Conservation (phyloP, 495 filamentous ascomycete genomes). For the Penicillium bialowiezense region DNA sequence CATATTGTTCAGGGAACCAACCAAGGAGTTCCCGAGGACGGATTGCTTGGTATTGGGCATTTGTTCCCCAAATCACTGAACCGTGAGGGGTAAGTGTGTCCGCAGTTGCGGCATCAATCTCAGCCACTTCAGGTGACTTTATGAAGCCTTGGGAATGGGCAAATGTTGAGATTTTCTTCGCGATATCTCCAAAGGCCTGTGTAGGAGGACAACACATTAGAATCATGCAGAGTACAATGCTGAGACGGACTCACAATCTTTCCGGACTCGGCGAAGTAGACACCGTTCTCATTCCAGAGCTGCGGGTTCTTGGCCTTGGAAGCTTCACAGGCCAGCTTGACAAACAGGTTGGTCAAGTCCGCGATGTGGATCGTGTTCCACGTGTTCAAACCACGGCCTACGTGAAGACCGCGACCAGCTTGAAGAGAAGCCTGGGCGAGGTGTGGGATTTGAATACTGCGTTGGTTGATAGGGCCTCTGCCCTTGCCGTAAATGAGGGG, state of each 20-base stretch:
- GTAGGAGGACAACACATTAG: neutral
- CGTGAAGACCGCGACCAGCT: conserved; percentile 51
- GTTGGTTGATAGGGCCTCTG: conserved; percentile 57
- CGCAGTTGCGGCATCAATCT: conserved; percentile 15
- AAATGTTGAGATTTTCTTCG: conserved; percentile 48
- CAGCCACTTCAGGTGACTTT: conserved; percentile 39
- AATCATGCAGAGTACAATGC: neutral
- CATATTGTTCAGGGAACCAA: conserved; percentile 7
- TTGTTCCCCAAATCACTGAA: conserved; percentile 36
- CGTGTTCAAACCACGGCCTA: conserved; percentile 49
- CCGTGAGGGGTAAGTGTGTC: conserved; percentile 16
- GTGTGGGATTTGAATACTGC: conserved; percentile 55
- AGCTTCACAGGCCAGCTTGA: conserved; percentile 52
- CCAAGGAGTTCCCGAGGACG: conserved; percentile 15
- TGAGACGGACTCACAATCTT: conserved; percentile 35
- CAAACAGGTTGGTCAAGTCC: conserved; percentile 56
- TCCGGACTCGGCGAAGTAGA: conserved; percentile 62
- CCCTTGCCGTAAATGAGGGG: conserved; percentile 67
- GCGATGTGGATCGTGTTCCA: conserved; percentile 65
- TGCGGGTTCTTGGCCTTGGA: conserved; percentile 39
- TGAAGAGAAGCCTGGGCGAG: conserved; percentile 49
- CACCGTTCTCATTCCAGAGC: conserved; percentile 59
- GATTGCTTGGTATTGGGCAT: conserved; percentile 9
- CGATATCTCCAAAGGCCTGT: conserved; percentile 52
- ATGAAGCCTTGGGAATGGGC: conserved; percentile 56